These are phyloP conservation scores for Aschersonia sp. DNA, from an alignment of 2,329 filamentous ascomycete genomes.

Conservation along the genomic window DNA sequence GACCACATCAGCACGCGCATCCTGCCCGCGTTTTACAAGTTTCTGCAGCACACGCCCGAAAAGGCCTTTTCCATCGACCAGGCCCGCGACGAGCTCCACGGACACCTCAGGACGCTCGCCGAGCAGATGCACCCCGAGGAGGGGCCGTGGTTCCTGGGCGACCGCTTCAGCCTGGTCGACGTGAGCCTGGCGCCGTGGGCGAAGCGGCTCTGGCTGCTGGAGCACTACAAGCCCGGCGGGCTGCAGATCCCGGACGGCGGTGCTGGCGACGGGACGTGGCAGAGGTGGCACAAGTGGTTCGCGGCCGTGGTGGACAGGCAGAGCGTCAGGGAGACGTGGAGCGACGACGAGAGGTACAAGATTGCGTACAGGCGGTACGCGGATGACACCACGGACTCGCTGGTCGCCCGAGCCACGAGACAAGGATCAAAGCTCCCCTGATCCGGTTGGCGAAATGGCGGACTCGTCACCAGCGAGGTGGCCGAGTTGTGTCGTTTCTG, in stretches of 20 bases:
- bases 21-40: slow-evolving; percentile 53
- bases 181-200: slow-evolving; percentile 61
- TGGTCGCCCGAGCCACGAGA: slow-evolving; percentile 47
- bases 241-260: slow-evolving; percentile 31
- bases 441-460: too few species aligned
- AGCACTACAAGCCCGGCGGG: slow-evolving; percentile 54
- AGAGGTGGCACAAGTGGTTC: slow-evolving; percentile 50
- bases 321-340: slow-evolving; percentile 54
- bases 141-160: slow-evolving; percentile 52
- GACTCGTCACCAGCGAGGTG: too few species aligned
- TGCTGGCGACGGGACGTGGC: slow-evolving; percentile 42
- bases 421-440: slow-evolving; percentile 44
- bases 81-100: slow-evolving; percentile 42
- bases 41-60: slow-evolving; percentile 38
- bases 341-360: slow-evolving; percentile 51
- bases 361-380: slow-evolving; percentile 55
- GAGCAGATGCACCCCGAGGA: slow-evolving; percentile 39
- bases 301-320: slow-evolving; percentile 41
- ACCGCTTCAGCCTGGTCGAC: slow-evolving; percentile 51
- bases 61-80: slow-evolving; percentile 34
- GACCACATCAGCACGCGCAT: slow-evolving; percentile 56
- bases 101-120: slow-evolving; percentile 43
- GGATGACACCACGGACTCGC: slow-evolving; percentile 47
- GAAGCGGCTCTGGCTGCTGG: slow-evolving; percentile 56
- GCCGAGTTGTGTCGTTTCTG: too few species aligned